Evolutionary conservation across 306 rosid species (phyloP).

Genomic region (Fagus crenata): DNA sequence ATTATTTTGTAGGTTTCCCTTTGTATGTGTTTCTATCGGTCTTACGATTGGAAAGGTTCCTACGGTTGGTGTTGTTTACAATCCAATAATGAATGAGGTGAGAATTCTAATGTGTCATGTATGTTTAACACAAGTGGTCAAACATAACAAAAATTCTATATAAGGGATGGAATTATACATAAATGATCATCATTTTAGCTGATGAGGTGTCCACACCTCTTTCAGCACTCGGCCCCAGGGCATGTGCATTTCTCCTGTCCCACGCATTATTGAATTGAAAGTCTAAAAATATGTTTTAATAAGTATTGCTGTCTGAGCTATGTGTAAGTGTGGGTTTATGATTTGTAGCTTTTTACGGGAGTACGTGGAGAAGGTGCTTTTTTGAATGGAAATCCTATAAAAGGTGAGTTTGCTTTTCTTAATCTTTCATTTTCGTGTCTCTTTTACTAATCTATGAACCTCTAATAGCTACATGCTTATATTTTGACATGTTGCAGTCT

Average conservation of each 20-base stretch:
- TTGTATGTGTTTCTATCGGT: constrained; percentile 94
- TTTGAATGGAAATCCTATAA: constrained; percentile 76
- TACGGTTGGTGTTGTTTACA: constrained; percentile 87
- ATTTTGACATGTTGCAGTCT: constrained; percentile 59
- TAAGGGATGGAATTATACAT: background rate
- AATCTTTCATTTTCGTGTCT: constrained; percentile 19
- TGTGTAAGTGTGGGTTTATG: constrained; percentile 29
- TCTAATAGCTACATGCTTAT: constrained; percentile 21
- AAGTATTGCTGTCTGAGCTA: constrained; percentile 17
- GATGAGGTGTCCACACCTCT: background rate
- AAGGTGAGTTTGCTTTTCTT: constrained; percentile 50
- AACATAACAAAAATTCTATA: background rate
- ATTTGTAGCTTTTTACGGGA: constrained; percentile 80
- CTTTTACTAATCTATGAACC: background rate
- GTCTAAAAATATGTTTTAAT: constrained; percentile 19
- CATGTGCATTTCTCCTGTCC: background rate
- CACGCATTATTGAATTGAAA: constrained; percentile 1
- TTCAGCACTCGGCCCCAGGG: background rate
- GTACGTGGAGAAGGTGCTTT: constrained; percentile 79
- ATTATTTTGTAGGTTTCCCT: constrained; percentile 68
- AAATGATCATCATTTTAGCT: background rate
- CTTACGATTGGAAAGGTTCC: constrained; percentile 85
- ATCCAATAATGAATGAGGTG: constrained; percentile 91
- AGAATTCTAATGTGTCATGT: constrained; percentile 28
- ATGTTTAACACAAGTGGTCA: constrained; percentile 17